A percentile compares a stretch with the other conserved stretches of the same genome.
phyloP scores from a whole-genome alignment of 371 early-diverging fungal species.

The Basidiobolus heterosporus region DNA sequence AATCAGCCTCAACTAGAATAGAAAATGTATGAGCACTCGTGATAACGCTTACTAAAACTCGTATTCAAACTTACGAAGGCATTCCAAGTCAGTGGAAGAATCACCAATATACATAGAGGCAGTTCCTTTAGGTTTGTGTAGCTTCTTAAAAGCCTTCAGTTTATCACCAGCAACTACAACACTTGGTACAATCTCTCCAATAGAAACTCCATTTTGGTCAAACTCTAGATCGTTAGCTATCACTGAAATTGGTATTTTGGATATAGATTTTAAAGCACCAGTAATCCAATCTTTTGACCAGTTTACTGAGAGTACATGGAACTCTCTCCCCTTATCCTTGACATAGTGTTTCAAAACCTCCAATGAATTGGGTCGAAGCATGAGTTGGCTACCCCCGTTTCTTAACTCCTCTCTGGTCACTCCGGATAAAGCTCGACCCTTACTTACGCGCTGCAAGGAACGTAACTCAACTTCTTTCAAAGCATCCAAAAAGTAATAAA shows the following conservation, averaged over 20 bases:
- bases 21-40: not conserved
- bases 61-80: conserved; percentile 3
- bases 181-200: conserved; percentile 1
- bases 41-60: not conserved
- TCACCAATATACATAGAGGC: conserved; percentile 6
- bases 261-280: conserved; percentile 3
- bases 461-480: conserved; percentile 2
- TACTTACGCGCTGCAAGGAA: conserved; percentile 4
- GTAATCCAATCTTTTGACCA: conserved; percentile 6
- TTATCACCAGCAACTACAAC: conserved; percentile 5
- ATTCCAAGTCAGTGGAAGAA: conserved; percentile 7
- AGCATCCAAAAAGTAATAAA: conserved; percentile 2
- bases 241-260: not conserved
- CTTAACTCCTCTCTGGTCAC: not conserved
- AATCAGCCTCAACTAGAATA: conserved; percentile 4
- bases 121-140: not conserved
- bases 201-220: not conserved
- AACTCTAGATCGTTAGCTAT: conserved; percentile 4
- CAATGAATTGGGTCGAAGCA: not conserved
- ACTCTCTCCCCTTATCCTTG: not conserved
- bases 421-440: conserved; percentile 1
- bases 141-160: conserved; percentile 2
- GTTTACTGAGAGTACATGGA: conserved; percentile 5
- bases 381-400: conserved; percentile 1
- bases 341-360: not conserved